Evolutionary conservation across 2,329 filamentous ascomycete species (phyloP).

Genomic region (Monosporascus sp.): DNA sequence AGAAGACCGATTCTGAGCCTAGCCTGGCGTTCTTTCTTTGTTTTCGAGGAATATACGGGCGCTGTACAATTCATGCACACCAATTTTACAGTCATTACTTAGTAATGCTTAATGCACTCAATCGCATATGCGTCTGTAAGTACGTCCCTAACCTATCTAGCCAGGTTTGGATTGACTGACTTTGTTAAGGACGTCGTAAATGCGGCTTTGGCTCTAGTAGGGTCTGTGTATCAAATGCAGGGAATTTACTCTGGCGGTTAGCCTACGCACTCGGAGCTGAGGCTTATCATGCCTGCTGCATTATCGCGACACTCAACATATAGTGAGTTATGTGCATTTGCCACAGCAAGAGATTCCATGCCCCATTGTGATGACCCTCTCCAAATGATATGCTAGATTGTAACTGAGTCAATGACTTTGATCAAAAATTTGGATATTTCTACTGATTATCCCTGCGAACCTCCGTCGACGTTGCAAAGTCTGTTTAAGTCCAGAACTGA

Average conservation of each 20-base stretch:
- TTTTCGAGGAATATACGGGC: background rate
- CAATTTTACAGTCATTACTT: conserved; percentile 2
- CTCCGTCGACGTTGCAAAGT: no score
- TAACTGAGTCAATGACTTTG: conserved; percentile 37
- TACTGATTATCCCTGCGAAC: background rate
- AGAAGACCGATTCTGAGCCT: conserved; percentile 30
- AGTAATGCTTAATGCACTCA: background rate
- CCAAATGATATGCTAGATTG: conserved; percentile 41
- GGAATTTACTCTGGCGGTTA: no score
- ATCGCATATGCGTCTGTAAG: background rate
- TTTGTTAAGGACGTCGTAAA: no score
- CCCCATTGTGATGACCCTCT: conserved; percentile 27
- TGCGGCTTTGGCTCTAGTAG: no score
- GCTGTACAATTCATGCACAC: conserved; percentile 4
- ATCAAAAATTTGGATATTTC: conserved; percentile 27
- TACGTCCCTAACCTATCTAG: no score
- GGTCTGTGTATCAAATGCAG: no score
- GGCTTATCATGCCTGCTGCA: no score
- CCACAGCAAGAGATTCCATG: conserved; percentile 2
- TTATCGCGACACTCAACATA: no score
- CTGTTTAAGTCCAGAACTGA: background rate
- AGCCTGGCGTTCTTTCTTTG: conserved; percentile 1
- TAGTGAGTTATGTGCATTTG: conserved; percentile 3
- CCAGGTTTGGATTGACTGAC: no score
- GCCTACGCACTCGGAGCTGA: no score